Percentiles rank a stretch among this genome's conserved stretches.
phyloP scores from a whole-genome alignment of 2,329 filamentous ascomycete genomes.

The Dactylonectria estremocensis region DNA sequence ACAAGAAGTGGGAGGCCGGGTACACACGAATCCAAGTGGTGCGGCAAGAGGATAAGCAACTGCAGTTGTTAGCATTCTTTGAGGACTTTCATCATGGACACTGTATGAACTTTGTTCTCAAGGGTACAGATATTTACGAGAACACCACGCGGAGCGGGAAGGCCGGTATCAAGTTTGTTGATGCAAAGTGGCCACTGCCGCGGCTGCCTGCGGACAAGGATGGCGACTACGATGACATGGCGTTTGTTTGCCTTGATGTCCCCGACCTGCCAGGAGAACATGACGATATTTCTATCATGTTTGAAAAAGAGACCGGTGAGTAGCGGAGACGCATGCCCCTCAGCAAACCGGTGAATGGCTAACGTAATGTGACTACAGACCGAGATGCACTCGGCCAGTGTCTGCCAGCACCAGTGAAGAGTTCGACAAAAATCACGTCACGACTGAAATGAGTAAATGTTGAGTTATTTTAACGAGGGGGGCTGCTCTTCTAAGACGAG shows the following conservation, averaged over 20 bases:
- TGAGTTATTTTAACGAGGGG: constrained; percentile 26
- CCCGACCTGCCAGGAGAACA: constrained; percentile 93
- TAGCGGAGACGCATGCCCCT: constrained; percentile 37
- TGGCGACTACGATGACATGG: constrained; percentile 71
- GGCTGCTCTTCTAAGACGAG: constrained; percentile 27
- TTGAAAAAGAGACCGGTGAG: constrained; percentile 85
- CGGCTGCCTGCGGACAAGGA: constrained; percentile 68
- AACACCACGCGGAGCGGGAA: constrained; percentile 75
- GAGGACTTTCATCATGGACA: constrained; percentile 89
- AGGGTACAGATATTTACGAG: constrained; percentile 88
- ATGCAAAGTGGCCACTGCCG: constrained; percentile 91
- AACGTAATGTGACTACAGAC: constrained; percentile 57
- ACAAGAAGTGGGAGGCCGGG: constrained; percentile 94
- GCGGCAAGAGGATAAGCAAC: constrained; percentile 76
- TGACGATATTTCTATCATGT: constrained; percentile 89
- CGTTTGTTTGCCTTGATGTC: constrained; percentile 88
- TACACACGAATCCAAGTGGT: constrained; percentile 86
- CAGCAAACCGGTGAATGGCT: background rate
- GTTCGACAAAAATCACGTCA: constrained; percentile 54
- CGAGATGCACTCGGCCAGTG: constrained; percentile 67
- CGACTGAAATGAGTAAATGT: constrained; percentile 48
- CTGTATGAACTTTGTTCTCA: constrained; percentile 90
- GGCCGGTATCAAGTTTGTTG: constrained; percentile 83
- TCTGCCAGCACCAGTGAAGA: constrained; percentile 72
- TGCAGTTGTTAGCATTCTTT: constrained; percentile 89